A percentile compares a stretch with the other conserved stretches of the same genome.
These are phyloP conservation scores for Poa annua DNA, from an alignment of 176 grass and related monocot species.

Conservation along the genomic window DNA sequence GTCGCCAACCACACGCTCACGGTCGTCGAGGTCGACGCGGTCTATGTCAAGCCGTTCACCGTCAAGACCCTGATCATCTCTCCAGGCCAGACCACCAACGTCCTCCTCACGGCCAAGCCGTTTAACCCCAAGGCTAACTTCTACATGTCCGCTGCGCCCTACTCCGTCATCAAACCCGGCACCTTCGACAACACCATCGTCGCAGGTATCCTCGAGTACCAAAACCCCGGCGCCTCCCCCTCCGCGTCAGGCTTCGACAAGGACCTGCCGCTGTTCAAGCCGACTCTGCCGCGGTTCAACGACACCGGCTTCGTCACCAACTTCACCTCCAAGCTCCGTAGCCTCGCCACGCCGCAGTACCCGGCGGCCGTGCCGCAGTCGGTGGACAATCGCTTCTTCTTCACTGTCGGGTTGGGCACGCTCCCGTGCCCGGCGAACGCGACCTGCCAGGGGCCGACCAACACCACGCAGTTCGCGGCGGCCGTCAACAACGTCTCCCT, in stretches of 20 bases:
- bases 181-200: neutral
- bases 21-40: constrained; percentile 52
- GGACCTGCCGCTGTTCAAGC: constrained; percentile 1
- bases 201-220: constrained; percentile 31
- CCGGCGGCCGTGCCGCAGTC: constrained; percentile 10
- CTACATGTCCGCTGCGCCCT: constrained; percentile 40
- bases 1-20: constrained; percentile 58
- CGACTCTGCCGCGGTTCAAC: neutral
- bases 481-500: constrained; percentile 52
- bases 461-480: constrained; percentile 21
- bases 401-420: constrained; percentile 20
- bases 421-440: neutral
- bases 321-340: constrained; percentile 31
- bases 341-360: constrained; percentile 12
- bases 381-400: constrained; percentile 30
- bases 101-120: constrained; percentile 30
- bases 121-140: neutral
- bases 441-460: constrained; percentile 16
- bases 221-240: neutral
- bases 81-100: constrained; percentile 45
- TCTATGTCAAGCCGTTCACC: constrained; percentile 46
- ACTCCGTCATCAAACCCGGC: neutral
- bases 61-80: constrained; percentile 34
- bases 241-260: neutral
- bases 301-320: neutral